phyloP scores from a whole-genome alignment of 305 asterid genomes.

The Solanum chacoense region DNA sequence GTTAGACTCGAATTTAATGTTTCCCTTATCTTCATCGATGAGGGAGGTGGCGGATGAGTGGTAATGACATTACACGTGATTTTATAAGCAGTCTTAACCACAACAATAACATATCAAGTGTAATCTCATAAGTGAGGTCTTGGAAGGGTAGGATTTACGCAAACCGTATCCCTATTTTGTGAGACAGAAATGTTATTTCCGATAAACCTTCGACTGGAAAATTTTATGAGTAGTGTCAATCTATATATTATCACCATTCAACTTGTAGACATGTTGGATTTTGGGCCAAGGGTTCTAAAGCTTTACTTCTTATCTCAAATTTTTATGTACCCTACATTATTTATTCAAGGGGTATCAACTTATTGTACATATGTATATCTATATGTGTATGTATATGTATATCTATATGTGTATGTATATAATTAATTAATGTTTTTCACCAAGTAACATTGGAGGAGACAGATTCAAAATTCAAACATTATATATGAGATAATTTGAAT shows the following conservation, averaged over 20 bases:
- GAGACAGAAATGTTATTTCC: no score
- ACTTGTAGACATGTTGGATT: neutral
- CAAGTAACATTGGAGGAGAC: neutral
- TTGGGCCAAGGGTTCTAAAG: neutral
- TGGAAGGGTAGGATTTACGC: neutral
- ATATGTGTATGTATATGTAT: neutral
- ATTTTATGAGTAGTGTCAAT: neutral
- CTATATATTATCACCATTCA: neutral
- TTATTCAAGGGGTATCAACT: neutral
- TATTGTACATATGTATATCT: neutral
- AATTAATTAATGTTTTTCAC: neutral
- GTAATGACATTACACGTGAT: no score
- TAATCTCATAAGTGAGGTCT: neutral
- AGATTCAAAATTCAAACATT: neutral
- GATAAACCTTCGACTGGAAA: no score
- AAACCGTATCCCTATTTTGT: no score
- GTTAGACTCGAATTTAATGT: neutral
- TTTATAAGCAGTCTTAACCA: no score
- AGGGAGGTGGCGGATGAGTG: neutral
- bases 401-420: neutral
- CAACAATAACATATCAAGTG: no score
- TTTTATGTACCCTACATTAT: neutral
- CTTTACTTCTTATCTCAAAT: neutral
- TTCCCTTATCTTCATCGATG: no score
- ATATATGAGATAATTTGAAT: neutral